Evolutionary conservation across 2,329 filamentous ascomycete genomes (phyloP).

Genomic region (Cryphonectria naterciae): DNA sequence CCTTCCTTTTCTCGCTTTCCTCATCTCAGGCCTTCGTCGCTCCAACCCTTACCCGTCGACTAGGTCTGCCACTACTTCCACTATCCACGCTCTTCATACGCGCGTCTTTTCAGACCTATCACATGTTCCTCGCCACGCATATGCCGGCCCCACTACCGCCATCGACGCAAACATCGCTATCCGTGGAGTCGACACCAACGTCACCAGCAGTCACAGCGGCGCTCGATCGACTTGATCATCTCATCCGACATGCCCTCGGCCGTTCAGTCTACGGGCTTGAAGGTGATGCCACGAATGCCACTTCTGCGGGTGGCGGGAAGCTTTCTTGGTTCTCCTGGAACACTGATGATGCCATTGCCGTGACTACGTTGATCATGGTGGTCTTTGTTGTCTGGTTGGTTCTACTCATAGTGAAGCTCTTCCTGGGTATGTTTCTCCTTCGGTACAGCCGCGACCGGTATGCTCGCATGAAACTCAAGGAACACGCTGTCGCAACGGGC

Average conservation of each 20-base stretch:
- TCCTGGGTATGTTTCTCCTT: conserved; percentile 86
- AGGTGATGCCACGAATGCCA: conserved; percentile 39
- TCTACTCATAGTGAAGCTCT: conserved; percentile 79
- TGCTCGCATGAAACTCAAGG: conserved; percentile 74
- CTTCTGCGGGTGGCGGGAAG: conserved; percentile 40
- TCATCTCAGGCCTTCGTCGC: conserved; percentile 77
- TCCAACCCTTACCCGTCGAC: conserved; percentile 84
- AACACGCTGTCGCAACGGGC: conserved; percentile 54
- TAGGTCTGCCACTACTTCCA: conserved; percentile 89
- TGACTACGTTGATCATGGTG: conserved; percentile 81
- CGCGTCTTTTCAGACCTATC: conserved; percentile 91
- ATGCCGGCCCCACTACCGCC: conserved; percentile 73
- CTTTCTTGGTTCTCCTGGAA: conserved; percentile 58
- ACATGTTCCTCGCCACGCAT: conserved; percentile 94
- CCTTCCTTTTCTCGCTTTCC: background rate
- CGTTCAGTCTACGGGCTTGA: conserved; percentile 70
- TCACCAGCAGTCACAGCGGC: conserved; percentile 79
- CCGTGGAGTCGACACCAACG: conserved; percentile 65
- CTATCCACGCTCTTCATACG: conserved; percentile 94
- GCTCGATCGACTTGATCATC: conserved; percentile 75
- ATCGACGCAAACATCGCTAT: conserved; percentile 67
- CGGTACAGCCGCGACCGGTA: conserved; percentile 81
- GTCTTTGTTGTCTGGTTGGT: conserved; percentile 85
- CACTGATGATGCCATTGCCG: conserved; percentile 74
- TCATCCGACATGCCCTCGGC: conserved; percentile 78